Evolutionary conservation across 257 asterid genomes (phyloP).

Genomic region (Primulina eburnea): DNA sequence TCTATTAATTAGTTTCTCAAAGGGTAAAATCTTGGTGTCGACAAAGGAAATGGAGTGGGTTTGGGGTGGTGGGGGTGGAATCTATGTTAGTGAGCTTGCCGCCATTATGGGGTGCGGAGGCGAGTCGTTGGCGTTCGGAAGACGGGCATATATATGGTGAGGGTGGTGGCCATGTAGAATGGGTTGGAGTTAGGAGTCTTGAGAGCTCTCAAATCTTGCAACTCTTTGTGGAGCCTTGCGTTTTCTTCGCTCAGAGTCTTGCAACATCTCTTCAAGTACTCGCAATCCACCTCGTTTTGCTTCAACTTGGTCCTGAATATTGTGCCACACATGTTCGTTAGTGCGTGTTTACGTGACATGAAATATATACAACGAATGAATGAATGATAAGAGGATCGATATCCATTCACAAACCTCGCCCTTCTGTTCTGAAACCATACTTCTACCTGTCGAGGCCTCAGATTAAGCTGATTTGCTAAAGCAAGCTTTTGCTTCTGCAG

Average conservation of each 20-base stretch:
- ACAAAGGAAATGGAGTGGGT: constrained; percentile 40
- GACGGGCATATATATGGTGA: constrained; percentile 96
- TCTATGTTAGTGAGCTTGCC: background rate
- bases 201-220: constrained; percentile 70
- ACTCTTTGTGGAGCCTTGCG: constrained; percentile 64
- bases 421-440: constrained; percentile 95
- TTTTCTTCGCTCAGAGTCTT: constrained; percentile 72
- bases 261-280: constrained; percentile 77
- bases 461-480: constrained; percentile 80
- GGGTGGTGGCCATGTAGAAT: constrained; percentile 74
- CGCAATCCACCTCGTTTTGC: constrained; percentile 90
- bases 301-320: constrained; percentile 68
- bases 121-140: constrained; percentile 61
- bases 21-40: constrained; percentile 61
- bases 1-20: background rate
- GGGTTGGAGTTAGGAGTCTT: constrained; percentile 53
- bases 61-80: constrained; percentile 18
- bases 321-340: background rate
- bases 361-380: too few relatives aligned
- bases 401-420: constrained; percentile 50
- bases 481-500: constrained; percentile 75
- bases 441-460: constrained; percentile 81
- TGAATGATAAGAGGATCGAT: too few relatives aligned
- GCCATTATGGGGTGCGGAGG: constrained; percentile 18
- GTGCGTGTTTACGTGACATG: background rate